Evolutionary conservation across 345 rosid genomes (phyloP).

Genomic region (sweet orange (Citrus sinensis)): DNA sequence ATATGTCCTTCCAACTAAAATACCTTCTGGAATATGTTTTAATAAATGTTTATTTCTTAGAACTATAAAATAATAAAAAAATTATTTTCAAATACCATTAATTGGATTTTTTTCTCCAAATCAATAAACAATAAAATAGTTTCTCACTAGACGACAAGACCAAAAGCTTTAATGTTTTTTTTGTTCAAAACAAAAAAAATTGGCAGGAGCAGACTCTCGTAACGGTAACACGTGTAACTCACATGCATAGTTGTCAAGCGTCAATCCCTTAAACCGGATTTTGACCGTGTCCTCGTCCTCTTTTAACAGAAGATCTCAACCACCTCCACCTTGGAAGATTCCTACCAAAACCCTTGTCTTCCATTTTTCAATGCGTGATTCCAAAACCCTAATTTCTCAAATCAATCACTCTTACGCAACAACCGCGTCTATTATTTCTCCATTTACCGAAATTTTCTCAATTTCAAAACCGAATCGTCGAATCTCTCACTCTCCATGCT

Average conservation of each 20-base stretch:
- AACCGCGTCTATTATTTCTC: not conserved
- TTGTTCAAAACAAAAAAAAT: not conserved
- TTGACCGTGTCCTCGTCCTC: constrained; percentile 18
- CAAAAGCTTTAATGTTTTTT: too few relatives aligned
- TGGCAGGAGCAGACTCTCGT: not conserved
- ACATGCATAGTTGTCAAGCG: not conserved
- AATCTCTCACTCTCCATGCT: not conserved
- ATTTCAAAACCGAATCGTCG: not conserved
- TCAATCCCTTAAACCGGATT: not conserved
- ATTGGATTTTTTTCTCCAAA: too few relatives aligned
- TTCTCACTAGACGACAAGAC: too few relatives aligned
- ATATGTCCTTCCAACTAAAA: too few relatives aligned
- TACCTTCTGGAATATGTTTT: too few relatives aligned
- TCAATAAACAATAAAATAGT: too few relatives aligned
- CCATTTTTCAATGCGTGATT: not conserved
- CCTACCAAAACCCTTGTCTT: not conserved
- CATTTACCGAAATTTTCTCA: not conserved
- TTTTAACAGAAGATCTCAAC: constrained; percentile 6
- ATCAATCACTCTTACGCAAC: not conserved
- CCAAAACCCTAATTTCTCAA: constrained; percentile 20
- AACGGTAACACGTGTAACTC: constrained; percentile 13
- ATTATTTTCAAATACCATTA: too few relatives aligned
- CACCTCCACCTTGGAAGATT: not conserved
- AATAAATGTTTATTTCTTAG: too few relatives aligned
- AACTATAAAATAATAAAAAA: too few relatives aligned